Evolutionary conservation across 139 green algal genomes (phyloP).

Genomic region (Gonium pectorale): DNA sequence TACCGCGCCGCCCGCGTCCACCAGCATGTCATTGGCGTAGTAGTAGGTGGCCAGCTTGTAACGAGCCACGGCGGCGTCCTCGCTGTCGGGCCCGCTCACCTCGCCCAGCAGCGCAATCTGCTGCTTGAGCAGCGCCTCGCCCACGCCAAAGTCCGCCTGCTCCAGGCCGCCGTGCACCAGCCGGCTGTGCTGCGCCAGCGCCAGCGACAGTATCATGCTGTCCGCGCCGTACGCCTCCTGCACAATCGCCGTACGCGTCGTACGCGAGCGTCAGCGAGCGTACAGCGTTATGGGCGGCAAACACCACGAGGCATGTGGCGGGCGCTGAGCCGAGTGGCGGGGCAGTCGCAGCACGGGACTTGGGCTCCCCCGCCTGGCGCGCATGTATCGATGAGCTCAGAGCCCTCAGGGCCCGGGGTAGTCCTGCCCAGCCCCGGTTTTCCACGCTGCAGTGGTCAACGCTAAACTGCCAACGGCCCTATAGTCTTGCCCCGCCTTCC

Average conservation of each 20-base stretch:
- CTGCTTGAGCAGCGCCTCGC: slow-evolving; percentile 61
- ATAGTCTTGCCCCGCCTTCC: too few relatives aligned
- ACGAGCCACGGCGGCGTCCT: slow-evolving; percentile 59
- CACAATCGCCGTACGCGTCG: background rate
- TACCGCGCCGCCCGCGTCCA: slow-evolving; percentile 45
- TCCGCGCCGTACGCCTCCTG: slow-evolving; percentile 48
- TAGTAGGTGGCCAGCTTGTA: slow-evolving; percentile 71
- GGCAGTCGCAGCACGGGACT: too few relatives aligned
- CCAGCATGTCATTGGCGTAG: slow-evolving; percentile 66
- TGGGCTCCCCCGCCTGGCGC: too few relatives aligned
- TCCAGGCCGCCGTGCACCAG: slow-evolving; percentile 36
- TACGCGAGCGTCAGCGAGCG: too few relatives aligned
- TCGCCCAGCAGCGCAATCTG: slow-evolving; percentile 51
- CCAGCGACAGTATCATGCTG: slow-evolving; percentile 62
- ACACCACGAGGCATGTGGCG: too few relatives aligned
- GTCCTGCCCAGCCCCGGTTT: too few relatives aligned
- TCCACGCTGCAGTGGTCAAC: too few relatives aligned
- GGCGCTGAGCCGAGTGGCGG: too few relatives aligned
- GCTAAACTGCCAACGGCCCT: too few relatives aligned
- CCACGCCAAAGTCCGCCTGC: slow-evolving; percentile 26
- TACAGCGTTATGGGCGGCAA: too few relatives aligned
- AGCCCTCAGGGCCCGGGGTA: too few relatives aligned
- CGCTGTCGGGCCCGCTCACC: slow-evolving; percentile 8
- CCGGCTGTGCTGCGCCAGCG: slow-evolving; percentile 50
- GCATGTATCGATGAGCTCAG: too few relatives aligned